These are phyloP conservation scores for Sisymbrium irio DNA, from an alignment of 345 rosid species.

Conservation along the genomic window DNA sequence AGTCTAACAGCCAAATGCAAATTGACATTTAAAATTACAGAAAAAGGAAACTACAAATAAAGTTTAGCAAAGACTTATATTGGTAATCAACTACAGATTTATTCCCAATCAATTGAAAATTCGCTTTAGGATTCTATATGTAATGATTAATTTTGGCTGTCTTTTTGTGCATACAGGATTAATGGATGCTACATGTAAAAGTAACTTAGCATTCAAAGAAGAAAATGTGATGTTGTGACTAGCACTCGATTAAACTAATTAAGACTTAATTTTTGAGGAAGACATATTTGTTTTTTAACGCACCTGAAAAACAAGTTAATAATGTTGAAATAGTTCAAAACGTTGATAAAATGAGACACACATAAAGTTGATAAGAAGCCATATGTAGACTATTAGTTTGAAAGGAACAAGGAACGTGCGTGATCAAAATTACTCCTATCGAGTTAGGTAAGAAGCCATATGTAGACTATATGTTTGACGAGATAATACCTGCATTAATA, in stretches of 20 bases:
- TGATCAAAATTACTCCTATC: conserved; percentile 22
- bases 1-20: background rate
- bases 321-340: conserved; percentile 23
- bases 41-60: background rate
- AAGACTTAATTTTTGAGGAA: conserved; percentile 2
- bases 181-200: background rate
- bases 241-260: background rate
- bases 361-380: conserved; percentile 18
- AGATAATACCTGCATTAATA: background rate
- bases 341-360: background rate
- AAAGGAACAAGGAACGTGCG: conserved; percentile 24
- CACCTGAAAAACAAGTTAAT: conserved; percentile 13
- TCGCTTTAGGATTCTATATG: background rate
- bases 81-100: background rate
- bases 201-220: background rate
- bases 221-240: background rate
- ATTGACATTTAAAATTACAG: background rate
- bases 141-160: background rate
- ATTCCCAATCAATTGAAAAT: background rate
- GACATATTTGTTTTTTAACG: background rate
- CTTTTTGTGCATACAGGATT: background rate
- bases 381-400: conserved; percentile 9
- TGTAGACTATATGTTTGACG: conserved; percentile 13
- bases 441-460: conserved; percentile 35
- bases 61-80: background rate